Evolutionary conservation across 2,329 filamentous ascomycete genomes (phyloP).

Genomic region (Epichloe amarillans): DNA sequence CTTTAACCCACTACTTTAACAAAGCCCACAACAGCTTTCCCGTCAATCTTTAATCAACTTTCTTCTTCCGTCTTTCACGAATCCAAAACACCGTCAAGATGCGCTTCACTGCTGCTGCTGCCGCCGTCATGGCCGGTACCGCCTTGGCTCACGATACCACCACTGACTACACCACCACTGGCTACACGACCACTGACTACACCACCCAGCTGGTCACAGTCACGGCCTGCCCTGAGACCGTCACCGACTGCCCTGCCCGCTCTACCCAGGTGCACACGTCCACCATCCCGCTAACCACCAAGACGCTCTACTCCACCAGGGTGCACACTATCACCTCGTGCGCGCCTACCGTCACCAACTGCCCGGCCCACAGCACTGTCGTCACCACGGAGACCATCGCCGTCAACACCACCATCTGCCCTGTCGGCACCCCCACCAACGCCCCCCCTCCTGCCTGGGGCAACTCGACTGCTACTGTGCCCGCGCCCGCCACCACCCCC

Average conservation of each 20-base stretch:
- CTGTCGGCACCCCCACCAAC: conserved; percentile 15
- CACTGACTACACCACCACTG: conserved; percentile 44
- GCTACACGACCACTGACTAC: conserved; percentile 44
- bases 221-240: conserved; percentile 45
- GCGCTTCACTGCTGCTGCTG: conserved; percentile 41
- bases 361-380: conserved; percentile 32
- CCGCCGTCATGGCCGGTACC: conserved; percentile 26
- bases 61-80: conserved; percentile 17
- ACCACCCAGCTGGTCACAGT: conserved; percentile 45
- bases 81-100: conserved; percentile 36
- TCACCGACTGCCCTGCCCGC: conserved; percentile 46
- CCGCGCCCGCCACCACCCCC: background rate
- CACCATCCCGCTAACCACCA: conserved; percentile 31
- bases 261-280: conserved; percentile 25
- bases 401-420: conserved; percentile 28
- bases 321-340: conserved; percentile 50
- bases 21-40: conserved; percentile 17
- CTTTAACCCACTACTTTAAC: conserved; percentile 17
- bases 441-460: background rate
- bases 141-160: conserved; percentile 14
- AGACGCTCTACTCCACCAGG: conserved; percentile 43
- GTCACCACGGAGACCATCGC: conserved; percentile 23
- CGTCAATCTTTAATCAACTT: conserved; percentile 20
- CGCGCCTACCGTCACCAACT: conserved; percentile 47
- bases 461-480: conserved; percentile 10